Percentiles rank a stretch among this genome's conserved stretches.
These are phyloP conservation scores for Lunasporangiospora selenospora DNA, from an alignment of 192 early-diverging fungal genomes.

Conservation along the genomic window DNA sequence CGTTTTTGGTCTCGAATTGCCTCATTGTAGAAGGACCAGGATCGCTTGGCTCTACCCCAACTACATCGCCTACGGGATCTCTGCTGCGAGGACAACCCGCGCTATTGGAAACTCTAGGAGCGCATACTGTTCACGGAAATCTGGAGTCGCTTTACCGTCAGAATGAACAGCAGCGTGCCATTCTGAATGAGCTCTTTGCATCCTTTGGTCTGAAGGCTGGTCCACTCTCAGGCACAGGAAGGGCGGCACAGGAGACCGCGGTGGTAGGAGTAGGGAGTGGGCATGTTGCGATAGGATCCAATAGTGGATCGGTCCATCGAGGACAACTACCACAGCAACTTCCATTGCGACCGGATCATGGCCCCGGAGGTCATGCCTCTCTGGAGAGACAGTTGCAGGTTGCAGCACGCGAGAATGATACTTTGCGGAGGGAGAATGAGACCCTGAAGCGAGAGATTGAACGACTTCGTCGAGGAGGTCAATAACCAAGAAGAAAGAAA, in stretches of 20 bases:
- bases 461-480: slow-evolving; percentile 29
- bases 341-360: slow-evolving; percentile 5
- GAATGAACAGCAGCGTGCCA: slow-evolving; percentile 51
- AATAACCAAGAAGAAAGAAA: background rate
- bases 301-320: slow-evolving; percentile 5
- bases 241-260: background rate
- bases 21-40: slow-evolving; percentile 11
- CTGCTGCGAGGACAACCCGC: slow-evolving; percentile 41
- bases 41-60: slow-evolving; percentile 45
- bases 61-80: slow-evolving; percentile 48
- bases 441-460: slow-evolving; percentile 29
- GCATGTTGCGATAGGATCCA: background rate
- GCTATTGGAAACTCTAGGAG: slow-evolving; percentile 16
- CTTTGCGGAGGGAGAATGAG: slow-evolving; percentile 18
- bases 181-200: slow-evolving; percentile 45
- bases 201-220: slow-evolving; percentile 24
- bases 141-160: slow-evolving; percentile 54
- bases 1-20: background rate
- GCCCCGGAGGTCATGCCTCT: slow-evolving; percentile 2
- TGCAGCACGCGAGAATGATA: slow-evolving; percentile 26
- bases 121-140: slow-evolving; percentile 23
- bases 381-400: slow-evolving; percentile 36
- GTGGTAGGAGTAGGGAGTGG: background rate
- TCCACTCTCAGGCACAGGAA: background rate
- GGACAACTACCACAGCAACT: background rate